Base-by-base conservation (phyloP, 345 rosid species). In the Arabidopsis suecica region DNA sequence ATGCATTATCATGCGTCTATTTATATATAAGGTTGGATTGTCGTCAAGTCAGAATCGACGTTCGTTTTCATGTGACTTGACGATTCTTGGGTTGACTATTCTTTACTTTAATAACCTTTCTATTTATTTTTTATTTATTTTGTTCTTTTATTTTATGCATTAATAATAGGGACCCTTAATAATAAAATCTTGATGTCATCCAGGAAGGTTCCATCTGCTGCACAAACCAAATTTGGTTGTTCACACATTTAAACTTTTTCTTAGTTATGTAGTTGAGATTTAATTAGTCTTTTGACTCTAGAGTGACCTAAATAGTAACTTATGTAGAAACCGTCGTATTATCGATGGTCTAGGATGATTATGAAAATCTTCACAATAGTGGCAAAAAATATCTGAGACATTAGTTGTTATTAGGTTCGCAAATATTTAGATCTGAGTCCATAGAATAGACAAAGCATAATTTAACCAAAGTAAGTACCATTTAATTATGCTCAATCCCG, bases 11-110 rank as follows among this genome's bases (percentile, higher is more conserved):
- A 13, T 78, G 73, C 13, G 73, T 49, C 25, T 78, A 50, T 65
- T 23, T 77, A 69, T 69, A 69, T 62, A 53, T 5, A 63, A 5
- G 64, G 61, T 20, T 65, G 57, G 48, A 32, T 71, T 41, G 66
- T 65, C 2, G 49, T 36, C 61, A 42, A 78, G 81, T 78, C 81
- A 72, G 77, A 71, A 58, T 65, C 73, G 81, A 78, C 73, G 77
- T 58, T 58, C 81, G 61, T 65, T 78, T 51, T 65, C 77, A 65
- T 50, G 57, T 49, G 73, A 49, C 72, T 78, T 71, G 81, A 78
- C 55, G 81, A 78, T 78, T 78, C 81, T 49, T 65, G 50, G 41
- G 72, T 78, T 78, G 81, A 65, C 81, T 59, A 48, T 71, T 65
- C 71, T 70, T 56, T 57, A 28, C 55, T 30, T 38, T 49, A 45